A percentile compares a stretch with the other conserved stretches of the same genome.
phyloP scores from a whole-genome alignment of 140 eudicot species.

The Erigeron philadelphicus region DNA sequence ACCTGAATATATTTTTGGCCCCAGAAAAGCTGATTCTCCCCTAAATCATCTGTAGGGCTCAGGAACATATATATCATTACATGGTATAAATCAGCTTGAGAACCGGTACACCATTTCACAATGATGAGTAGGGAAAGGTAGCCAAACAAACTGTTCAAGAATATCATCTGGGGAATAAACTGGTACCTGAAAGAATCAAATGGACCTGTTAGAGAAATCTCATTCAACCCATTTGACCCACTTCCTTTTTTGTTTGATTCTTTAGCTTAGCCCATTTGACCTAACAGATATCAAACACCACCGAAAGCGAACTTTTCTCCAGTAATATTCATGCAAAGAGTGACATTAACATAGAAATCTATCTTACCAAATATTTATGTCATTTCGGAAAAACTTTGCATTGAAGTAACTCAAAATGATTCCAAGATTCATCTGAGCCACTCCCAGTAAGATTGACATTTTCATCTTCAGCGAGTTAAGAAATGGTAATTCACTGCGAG shows the following conservation, averaged over 20 bases:
- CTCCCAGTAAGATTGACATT: constrained; percentile 86
- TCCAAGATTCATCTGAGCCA: constrained; percentile 90
- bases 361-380: constrained; percentile 66
- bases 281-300: neutral
- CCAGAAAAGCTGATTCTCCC: constrained; percentile 70
- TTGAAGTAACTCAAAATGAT: constrained; percentile 70
- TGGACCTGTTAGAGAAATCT: neutral
- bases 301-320: too few species aligned
- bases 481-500: constrained; percentile 83
- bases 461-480: constrained; percentile 92
- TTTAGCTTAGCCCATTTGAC: neutral
- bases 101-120: constrained; percentile 85
- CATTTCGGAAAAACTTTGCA: constrained; percentile 63
- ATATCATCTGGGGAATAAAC: constrained; percentile 83
- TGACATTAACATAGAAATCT: neutral
- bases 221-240: neutral
- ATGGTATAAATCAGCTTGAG: constrained; percentile 86
- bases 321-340: neutral
- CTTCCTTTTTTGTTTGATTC: neutral
- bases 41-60: constrained; percentile 75
- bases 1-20: constrained; percentile 91
- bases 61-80: constrained; percentile 89
- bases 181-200: constrained; percentile 56
- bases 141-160: constrained; percentile 75
- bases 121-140: constrained; percentile 83